Evolutionary conservation across 75 land plant genomes (phyloP).

Genomic region (Gnetum montanum): DNA sequence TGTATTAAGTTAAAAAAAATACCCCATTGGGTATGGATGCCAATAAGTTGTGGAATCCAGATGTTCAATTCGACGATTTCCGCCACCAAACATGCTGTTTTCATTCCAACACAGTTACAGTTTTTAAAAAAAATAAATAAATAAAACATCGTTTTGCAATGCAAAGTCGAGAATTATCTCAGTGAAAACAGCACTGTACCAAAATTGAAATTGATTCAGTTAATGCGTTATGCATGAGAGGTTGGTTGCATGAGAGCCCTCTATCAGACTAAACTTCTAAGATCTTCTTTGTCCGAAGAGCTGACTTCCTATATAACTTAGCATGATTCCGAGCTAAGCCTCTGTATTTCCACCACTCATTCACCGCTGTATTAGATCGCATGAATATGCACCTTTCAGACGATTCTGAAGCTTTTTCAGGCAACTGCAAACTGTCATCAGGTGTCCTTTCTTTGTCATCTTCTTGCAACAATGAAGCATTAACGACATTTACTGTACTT

Average conservation of each 20-base stretch:
- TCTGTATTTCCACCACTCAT: slow-evolving; percentile 37
- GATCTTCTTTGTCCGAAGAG: not conserved
- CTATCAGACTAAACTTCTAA: not conserved
- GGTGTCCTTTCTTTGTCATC: not conserved
- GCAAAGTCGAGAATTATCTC: too few species aligned
- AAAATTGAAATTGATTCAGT: too few species aligned
- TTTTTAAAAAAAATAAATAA: too few species aligned
- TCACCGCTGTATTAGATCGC: slow-evolving; percentile 41
- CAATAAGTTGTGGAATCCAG: too few species aligned
- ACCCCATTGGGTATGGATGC: too few species aligned
- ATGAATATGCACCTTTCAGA: slow-evolving; percentile 26
- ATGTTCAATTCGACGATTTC: too few species aligned
- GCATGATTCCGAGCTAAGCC: slow-evolving; percentile 21
- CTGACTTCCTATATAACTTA: not conserved
- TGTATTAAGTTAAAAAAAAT: too few species aligned
- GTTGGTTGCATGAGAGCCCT: not conserved
- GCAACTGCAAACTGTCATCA: not conserved
- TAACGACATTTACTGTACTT: not conserved
- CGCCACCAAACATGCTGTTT: too few species aligned
- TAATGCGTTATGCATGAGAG: too few species aligned
- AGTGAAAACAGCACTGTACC: too few species aligned
- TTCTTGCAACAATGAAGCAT: not conserved
- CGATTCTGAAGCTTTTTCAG: not conserved
- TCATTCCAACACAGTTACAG: too few species aligned
- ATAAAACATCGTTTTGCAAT: too few species aligned